Conservation (phyloP, 108 stramenopile genomes). For the Mayamaea pseudoterrestris region DNA sequence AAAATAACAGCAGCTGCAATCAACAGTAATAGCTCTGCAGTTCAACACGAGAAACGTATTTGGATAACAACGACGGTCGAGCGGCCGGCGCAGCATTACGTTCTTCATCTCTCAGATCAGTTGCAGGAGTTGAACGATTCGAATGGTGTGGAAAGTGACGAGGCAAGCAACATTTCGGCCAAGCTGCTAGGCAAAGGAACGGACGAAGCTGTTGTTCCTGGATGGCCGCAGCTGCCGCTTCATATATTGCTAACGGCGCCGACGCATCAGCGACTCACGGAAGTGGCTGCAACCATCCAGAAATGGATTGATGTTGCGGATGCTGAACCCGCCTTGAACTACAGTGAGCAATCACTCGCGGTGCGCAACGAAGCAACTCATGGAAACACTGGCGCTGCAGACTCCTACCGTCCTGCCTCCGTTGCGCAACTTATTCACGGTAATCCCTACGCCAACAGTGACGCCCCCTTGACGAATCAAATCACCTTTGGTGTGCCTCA, state of each 20-base stretch:
- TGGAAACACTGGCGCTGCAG: neutral
- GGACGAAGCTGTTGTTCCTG: conserved; percentile 25
- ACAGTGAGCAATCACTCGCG: conserved; percentile 10
- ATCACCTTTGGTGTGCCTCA: neutral
- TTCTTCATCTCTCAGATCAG: conserved; percentile 13
- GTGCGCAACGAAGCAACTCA: conserved; percentile 9
- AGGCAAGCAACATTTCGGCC: neutral
- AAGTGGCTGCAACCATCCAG: conserved; percentile 40
- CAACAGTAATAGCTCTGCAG: neutral
- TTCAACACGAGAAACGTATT: conserved; percentile 13
- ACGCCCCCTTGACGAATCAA: conserved; percentile 16
- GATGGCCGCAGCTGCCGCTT: conserved; percentile 48
- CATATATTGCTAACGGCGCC: conserved; percentile 56
- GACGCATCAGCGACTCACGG: conserved; percentile 22
- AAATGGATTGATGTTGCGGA: conserved; percentile 52
- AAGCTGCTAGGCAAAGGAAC: conserved; percentile 27
- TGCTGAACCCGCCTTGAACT: conserved; percentile 40
- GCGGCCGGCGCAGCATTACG: conserved; percentile 22
- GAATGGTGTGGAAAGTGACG: neutral
- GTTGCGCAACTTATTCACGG: conserved; percentile 60
- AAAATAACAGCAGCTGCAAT: neutral
- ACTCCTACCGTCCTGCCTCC: conserved; percentile 52
- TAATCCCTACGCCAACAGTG: conserved; percentile 24
- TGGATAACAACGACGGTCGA: conserved; percentile 30
- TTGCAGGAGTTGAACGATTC: conserved; percentile 5